A percentile compares a stretch with the other conserved stretches of the same genome.
phyloP scores from a whole-genome alignment of 208 protist species.

The Jaenimonas drosophilae region DNA sequence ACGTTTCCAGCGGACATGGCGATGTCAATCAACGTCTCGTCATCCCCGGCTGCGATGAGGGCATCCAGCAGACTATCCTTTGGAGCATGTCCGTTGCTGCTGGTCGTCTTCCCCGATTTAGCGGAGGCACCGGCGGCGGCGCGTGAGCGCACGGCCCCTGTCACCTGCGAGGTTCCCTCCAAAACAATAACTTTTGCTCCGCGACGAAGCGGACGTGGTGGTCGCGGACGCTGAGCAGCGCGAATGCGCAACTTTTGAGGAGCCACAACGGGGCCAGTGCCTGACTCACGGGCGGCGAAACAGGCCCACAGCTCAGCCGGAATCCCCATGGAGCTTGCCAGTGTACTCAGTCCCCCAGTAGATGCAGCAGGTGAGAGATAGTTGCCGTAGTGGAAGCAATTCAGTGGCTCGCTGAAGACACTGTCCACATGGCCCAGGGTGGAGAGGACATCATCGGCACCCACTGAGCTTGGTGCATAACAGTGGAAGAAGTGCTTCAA shows the following conservation, averaged over 20 bases:
- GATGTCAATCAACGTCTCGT: background rate
- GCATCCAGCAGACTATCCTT: background rate
- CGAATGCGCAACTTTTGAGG: slow-evolving; percentile 32
- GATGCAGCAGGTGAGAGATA: slow-evolving; percentile 5
- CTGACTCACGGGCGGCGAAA: slow-evolving; percentile 1
- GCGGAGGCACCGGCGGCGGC: slow-evolving; percentile 3
- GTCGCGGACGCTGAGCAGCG: slow-evolving; percentile 17
- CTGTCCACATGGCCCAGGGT: background rate
- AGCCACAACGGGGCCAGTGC: slow-evolving; percentile 8
- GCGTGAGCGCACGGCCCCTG: background rate
- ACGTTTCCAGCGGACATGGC: background rate
- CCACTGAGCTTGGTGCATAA: background rate
- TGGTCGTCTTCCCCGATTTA: background rate
- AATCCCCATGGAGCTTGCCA: background rate
- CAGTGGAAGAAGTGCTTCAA: background rate
- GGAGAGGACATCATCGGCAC: slow-evolving; percentile 2
- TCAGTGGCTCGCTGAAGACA: slow-evolving; percentile 27
- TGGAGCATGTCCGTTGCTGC: background rate
- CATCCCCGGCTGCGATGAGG: background rate
- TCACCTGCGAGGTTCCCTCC: slow-evolving; percentile 1
- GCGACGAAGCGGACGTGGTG: slow-evolving; percentile 42
- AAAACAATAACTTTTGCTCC: slow-evolving; percentile 55
- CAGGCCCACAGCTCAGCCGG: background rate
- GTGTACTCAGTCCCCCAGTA: background rate
- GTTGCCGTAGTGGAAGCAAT: slow-evolving; percentile 64